Conservation (phyloP, 2,329 filamentous ascomycete species). For the Nakataea oryzae region DNA sequence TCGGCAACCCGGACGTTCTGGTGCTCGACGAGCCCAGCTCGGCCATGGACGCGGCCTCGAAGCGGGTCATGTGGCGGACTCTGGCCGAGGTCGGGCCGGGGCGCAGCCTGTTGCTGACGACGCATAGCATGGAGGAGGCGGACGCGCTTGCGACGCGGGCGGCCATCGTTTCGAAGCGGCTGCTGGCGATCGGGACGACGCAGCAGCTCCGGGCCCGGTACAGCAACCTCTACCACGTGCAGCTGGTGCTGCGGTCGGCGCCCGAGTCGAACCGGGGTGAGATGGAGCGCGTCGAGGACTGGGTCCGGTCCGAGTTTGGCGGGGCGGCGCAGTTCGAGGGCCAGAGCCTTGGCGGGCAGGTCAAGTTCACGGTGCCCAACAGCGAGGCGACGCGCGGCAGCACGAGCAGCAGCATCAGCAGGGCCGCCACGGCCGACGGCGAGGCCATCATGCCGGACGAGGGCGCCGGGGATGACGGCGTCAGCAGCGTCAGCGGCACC, state of each 20-base stretch:
- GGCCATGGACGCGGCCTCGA: slow-evolving; percentile 82
- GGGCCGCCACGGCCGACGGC: slow-evolving; percentile 3
- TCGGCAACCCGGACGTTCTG: slow-evolving; percentile 82
- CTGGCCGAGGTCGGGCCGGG: slow-evolving; percentile 63
- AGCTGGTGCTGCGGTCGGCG: slow-evolving; percentile 65
- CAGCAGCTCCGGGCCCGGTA: slow-evolving; percentile 63
- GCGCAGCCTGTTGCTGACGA: slow-evolving; percentile 77
- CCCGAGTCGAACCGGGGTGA: slow-evolving; percentile 62
- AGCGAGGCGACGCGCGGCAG: slow-evolving; percentile 18
- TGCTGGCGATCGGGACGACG: slow-evolving; percentile 75
- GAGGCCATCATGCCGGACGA: not conserved
- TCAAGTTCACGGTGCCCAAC: slow-evolving; percentile 69
- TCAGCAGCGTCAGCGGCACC: not conserved
- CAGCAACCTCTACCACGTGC: slow-evolving; percentile 70
- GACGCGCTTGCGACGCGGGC: slow-evolving; percentile 76
- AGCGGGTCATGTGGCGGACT: slow-evolving; percentile 88
- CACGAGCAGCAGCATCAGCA: not conserved
- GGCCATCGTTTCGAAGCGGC: slow-evolving; percentile 74
- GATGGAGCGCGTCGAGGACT: slow-evolving; percentile 54
- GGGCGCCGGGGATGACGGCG: not conserved
- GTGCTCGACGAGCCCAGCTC: slow-evolving; percentile 83
- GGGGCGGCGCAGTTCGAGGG: slow-evolving; percentile 55
- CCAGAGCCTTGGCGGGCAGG: slow-evolving; percentile 72
- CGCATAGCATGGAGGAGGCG: slow-evolving; percentile 92
- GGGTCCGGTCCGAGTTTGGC: slow-evolving; percentile 53